Conservation (phyloP, 768 basidiomycete genomes). For the Tylopilus rubrobrunneus region DNA sequence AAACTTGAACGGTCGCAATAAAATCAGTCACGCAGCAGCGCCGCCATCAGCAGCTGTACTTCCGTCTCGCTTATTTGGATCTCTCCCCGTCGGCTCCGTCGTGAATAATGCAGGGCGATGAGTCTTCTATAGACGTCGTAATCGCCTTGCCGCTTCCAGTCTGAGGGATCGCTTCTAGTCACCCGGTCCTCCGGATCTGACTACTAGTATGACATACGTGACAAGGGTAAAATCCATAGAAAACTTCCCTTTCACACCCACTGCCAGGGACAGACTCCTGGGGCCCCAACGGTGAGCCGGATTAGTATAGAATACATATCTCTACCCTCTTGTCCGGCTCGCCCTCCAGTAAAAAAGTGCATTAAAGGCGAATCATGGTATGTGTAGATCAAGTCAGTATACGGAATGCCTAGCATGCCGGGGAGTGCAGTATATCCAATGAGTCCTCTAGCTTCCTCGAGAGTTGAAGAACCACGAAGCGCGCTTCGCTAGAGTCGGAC, state of each 20-base stretch:
- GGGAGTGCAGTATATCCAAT: conserved; percentile 11
- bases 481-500: conserved; percentile 65
- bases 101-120: conserved; percentile 1
- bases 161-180: conserved; percentile 2
- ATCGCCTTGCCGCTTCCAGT: conserved; percentile 5
- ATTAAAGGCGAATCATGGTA: conserved; percentile 25
- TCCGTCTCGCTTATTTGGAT: conserved; percentile 13
- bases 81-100: conserved; percentile 19
- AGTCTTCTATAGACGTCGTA: conserved; percentile 10
- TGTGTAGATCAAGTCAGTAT: conserved; percentile 27
- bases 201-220: conserved; percentile 16
- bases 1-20: not conserved
- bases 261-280: conserved; percentile 20
- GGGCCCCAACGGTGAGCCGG: conserved; percentile 10
- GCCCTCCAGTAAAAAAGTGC: conserved; percentile 10
- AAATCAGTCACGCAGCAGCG: conserved; percentile 3
- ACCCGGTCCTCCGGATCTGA: conserved; percentile 16
- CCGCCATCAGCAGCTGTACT: conserved; percentile 2
- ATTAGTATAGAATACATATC: conserved; percentile 28
- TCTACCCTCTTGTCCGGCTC: conserved; percentile 8
- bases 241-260: conserved; percentile 23
- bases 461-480: conserved; percentile 94
- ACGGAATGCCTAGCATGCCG: conserved; percentile 11
- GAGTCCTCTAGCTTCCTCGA: conserved; percentile 44
- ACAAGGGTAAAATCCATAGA: conserved; percentile 19